Conservation (phyloP, 768 basidiomycete genomes). For the Auricularia sp. region DNA sequence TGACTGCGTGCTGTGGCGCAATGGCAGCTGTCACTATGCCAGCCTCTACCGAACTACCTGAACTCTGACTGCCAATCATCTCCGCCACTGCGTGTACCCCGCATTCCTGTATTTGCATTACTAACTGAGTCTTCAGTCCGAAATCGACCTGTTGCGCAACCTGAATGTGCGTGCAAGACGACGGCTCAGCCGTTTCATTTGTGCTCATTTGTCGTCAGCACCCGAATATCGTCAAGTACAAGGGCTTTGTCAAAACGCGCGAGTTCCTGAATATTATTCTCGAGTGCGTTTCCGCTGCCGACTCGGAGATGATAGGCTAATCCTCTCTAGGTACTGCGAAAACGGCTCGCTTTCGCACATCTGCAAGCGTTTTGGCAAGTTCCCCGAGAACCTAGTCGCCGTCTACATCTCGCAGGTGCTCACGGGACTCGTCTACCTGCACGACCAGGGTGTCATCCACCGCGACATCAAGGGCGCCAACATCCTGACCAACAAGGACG, state of each 20-base stretch:
- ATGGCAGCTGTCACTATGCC: no score
- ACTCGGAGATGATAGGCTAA: conserved; percentile 26
- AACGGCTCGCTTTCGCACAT: conserved; percentile 95
- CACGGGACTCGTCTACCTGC: conserved; percentile 90
- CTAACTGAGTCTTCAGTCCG: conserved; percentile 45
- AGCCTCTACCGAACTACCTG: no score
- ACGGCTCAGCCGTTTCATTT: background rate
- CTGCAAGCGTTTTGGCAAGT: conserved; percentile 95
- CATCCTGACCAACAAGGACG: conserved; percentile 97
- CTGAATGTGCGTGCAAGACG: conserved; percentile 54
- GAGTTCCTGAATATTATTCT: conserved; percentile 95
- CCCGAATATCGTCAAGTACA: conserved; percentile 97
- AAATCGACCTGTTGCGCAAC: conserved; percentile 96
- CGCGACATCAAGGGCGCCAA: conserved; percentile 99
- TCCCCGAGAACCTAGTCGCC: conserved; percentile 92
- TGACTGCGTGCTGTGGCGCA: no score
- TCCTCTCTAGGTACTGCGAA: conserved; percentile 70
- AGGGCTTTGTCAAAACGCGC: conserved; percentile 91
- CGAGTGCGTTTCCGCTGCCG: conserved; percentile 32
- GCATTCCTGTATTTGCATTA: background rate
- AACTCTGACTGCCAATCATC: no score
- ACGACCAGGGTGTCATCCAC: conserved; percentile 99
- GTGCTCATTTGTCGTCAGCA: conserved; percentile 41
- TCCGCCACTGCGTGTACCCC: no score
- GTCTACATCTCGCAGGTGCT: conserved; percentile 96